Evolutionary conservation across 306 rosid species (phyloP), one percentile per base, ranked within the genome.

Genomic region (Begonia masoniana): DNA sequence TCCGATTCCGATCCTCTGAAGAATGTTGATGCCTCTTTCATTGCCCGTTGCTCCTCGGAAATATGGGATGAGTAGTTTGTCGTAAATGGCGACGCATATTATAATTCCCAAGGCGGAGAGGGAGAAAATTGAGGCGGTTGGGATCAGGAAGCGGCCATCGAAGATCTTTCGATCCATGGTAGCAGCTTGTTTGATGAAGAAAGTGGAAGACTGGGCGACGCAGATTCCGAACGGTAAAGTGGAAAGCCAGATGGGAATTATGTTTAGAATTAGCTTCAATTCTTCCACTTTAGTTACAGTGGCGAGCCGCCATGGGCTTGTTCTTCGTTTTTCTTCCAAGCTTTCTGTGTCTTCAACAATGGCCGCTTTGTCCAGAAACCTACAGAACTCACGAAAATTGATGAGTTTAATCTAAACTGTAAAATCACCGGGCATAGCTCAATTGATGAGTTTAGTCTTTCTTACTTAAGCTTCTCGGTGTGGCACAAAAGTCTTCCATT

Each of bases 391-490:
- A 4, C 39, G 39, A 6, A 31, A 31, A 31, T 31, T 31, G 39
- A 31, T 7, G 39, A 31, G 39, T 31, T 31, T 45, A 45, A 45
- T 10, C 15, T 10, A 10, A 45, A 31, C 14, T 42, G 21, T 41
- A 10, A 50, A 35, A 13, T 43, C 10, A 17, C 10, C 16, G 52
- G n/a, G 47, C 10, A 9, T 12, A 45, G n/a, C 49, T 0, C 6
- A 58, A 62, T 50, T 41, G 48, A 43, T 12, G 17, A n/a, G 47
- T 26, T 35, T 9, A 50, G n/a, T 50, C 2, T 21, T 43, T 61
- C 82, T 68, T 74, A 87, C 96, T 68, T 76, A 64, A 83, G 82
- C 15, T 72, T 83, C 12, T 57, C 45, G 64, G 96, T 87, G 76
- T 76, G 94, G 60, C 81, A 70, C 46, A 87, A 26, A 59, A 72